Evolutionary conservation across 495 filamentous ascomycete species (phyloP), one percentile per base, ranked within the genome.

Genomic region (Bombardia bombarda): DNA sequence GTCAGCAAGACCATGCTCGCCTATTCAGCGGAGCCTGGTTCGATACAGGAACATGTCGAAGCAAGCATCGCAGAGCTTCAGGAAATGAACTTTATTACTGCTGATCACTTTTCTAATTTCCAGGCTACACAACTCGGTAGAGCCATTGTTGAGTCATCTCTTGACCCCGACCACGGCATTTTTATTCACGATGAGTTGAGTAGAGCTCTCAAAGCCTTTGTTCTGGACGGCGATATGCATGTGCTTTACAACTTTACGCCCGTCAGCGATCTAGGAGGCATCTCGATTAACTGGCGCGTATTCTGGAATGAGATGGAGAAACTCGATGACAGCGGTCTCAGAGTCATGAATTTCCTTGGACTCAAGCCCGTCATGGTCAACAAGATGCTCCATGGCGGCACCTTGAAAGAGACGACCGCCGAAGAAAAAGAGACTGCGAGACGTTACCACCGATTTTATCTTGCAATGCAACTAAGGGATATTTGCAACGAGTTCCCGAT

Each of bases 191-290:
- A 75, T 35, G 86, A 90, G 51, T 66, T 90, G 41, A 69, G 69
- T 43, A 69, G 72, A 45, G 83, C 86, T 1, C 57, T 90, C 3
- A 68, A 75, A 36, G 83, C 79, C 5, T 92, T 92, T 45, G 86
- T 88, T 14, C 79, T 92, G 75, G 84, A 88, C 52, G 83, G 83
- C 14, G 86, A 92, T 36, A 82, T 92, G 81, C 86, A 92, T 52
- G 71, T 88, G 28, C 74, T 89, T 37, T 92, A 90, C 56, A 80
- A 78, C 45, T 88, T 90, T 46, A 89, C 86, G 0, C 86, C 86
- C 1, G 69, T 89, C 9, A 68, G 75, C n/a, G 66, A 69, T 30
- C 62, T 75, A 26, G 63, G 58, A 9, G 34, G 32, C 6, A 63
- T 69, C 7, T 61, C 71, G 2, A 72, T 90, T 42, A 82, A 87